Conservation (phyloP, 768 basidiomycete genomes). For the Melanogaster broomeanus region DNA sequence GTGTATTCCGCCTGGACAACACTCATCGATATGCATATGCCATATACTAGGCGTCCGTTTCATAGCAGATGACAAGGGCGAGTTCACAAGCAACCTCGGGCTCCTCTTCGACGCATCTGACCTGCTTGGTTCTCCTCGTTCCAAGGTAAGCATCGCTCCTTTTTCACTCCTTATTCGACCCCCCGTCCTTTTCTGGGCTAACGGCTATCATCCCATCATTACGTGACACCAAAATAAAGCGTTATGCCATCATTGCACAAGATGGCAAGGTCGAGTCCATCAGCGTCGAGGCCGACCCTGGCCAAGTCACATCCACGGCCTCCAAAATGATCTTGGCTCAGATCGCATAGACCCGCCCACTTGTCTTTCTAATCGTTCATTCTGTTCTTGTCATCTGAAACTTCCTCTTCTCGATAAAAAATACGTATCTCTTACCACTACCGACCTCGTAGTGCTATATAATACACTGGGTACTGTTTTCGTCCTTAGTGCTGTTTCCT, state of each 20-base stretch:
- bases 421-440: too few species aligned
- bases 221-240: constrained; percentile 41
- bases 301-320: constrained; percentile 51
- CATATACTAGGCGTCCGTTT: constrained; percentile 51
- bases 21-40: constrained; percentile 3
- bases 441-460: too few species aligned
- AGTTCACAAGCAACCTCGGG: constrained; percentile 52
- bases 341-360: constrained; percentile 21
- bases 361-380: too few species aligned
- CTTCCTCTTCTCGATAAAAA: too few species aligned
- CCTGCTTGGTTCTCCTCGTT: constrained; percentile 62
- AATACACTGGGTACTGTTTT: too few species aligned
- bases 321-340: constrained; percentile 47
- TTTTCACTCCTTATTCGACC: not conserved
- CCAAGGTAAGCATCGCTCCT: constrained; percentile 44
- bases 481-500: too few species aligned
- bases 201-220: too few species aligned
- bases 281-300: constrained; percentile 50
- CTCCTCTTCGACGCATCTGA: constrained; percentile 58
- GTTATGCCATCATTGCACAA: constrained; percentile 59
- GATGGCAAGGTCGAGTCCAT: constrained; percentile 56
- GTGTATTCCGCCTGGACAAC: not conserved
- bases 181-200: too few species aligned
- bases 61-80: constrained; percentile 64
- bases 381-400: too few species aligned